phyloP scores from a whole-genome alignment of 2,329 filamentous ascomycete species.

The Verticillium nonalfalfae region DNA sequence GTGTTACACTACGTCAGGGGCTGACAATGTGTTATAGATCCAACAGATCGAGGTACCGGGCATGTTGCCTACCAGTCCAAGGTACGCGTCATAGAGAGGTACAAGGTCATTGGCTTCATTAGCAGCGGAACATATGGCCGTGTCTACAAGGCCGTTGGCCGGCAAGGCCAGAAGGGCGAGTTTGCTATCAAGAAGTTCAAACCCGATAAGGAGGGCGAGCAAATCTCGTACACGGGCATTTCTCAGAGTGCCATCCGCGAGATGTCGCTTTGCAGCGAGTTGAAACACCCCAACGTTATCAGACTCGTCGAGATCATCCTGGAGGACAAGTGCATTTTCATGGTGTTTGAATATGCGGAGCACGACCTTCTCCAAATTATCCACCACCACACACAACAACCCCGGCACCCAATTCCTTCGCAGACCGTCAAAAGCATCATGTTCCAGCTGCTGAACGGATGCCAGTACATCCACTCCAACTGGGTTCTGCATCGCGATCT shows the following conservation, averaged over 20 bases:
- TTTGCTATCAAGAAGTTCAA: slow-evolving; percentile 99
- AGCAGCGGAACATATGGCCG: slow-evolving; percentile 96
- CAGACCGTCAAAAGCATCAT: slow-evolving; percentile 88
- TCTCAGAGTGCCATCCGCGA: slow-evolving; percentile 96
- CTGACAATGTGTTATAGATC: slow-evolving; percentile 40
- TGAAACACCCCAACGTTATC: slow-evolving; percentile 84
- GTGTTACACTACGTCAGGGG: slow-evolving; percentile 12
- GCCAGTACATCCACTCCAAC: slow-evolving; percentile 90
- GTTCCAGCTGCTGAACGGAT: slow-evolving; percentile 90
- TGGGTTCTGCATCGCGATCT: slow-evolving; percentile 97
- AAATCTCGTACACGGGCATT: slow-evolving; percentile 91
- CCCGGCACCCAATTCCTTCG: slow-evolving; percentile 81
- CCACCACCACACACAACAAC: slow-evolving; percentile 89
- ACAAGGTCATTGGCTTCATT: slow-evolving; percentile 97
- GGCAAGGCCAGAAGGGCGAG: slow-evolving; percentile 67
- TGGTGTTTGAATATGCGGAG: slow-evolving; percentile 98
- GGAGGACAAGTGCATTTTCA: slow-evolving; percentile 98
- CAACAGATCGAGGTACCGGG: slow-evolving; percentile 40
- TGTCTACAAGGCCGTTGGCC: slow-evolving; percentile 89
- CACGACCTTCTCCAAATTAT: slow-evolving; percentile 97
- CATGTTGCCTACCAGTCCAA: slow-evolving; percentile 61
- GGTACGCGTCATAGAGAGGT: slow-evolving; percentile 84
- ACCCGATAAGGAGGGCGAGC: slow-evolving; percentile 95
- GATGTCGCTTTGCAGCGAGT: slow-evolving; percentile 93
- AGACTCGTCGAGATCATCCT: slow-evolving; percentile 90